Evolutionary conservation across 2,329 filamentous ascomycete species (phyloP).

Genomic region (Xylaria sp.): DNA sequence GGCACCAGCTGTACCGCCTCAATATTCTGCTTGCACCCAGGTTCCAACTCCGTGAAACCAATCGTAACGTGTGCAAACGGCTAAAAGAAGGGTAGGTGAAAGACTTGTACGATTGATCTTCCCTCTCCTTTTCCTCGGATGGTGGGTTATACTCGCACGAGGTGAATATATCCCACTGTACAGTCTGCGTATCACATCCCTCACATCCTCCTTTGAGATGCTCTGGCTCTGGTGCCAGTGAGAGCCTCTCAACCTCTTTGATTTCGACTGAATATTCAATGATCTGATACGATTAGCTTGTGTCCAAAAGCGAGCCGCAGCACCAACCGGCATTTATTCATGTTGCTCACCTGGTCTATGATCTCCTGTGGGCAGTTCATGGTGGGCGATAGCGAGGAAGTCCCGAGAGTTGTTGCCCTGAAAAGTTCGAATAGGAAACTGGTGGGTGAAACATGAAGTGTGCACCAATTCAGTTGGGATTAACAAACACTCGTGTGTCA

Average conservation of each 20-base stretch:
- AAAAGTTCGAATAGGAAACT: background rate
- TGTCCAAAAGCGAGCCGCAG: background rate
- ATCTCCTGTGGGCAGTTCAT: background rate
- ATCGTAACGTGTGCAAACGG: background rate
- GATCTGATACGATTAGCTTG: background rate
- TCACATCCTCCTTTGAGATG: background rate
- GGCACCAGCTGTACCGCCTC: background rate
- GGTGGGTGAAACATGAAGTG: background rate
- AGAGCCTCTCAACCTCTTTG: background rate
- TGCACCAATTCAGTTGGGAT: too few species aligned
- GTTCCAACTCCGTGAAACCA: background rate
- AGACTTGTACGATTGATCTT: background rate
- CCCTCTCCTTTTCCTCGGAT: background rate
- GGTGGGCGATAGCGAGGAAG: background rate
- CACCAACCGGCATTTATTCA: too few species aligned
- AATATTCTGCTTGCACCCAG: background rate
- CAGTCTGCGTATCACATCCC: too few species aligned
- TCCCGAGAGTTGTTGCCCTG: background rate
- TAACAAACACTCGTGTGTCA: too few species aligned
- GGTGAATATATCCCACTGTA: background rate
- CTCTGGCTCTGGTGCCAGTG: background rate
- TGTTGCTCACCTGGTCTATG: background rate
- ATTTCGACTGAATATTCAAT: background rate
- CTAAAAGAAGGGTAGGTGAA: background rate
- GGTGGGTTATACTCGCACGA: background rate